Percentiles rank a stretch among this genome's conserved stretches.
phyloP scores from a whole-genome alignment of 257 asterid species.

The Penstemon davidsonii region DNA sequence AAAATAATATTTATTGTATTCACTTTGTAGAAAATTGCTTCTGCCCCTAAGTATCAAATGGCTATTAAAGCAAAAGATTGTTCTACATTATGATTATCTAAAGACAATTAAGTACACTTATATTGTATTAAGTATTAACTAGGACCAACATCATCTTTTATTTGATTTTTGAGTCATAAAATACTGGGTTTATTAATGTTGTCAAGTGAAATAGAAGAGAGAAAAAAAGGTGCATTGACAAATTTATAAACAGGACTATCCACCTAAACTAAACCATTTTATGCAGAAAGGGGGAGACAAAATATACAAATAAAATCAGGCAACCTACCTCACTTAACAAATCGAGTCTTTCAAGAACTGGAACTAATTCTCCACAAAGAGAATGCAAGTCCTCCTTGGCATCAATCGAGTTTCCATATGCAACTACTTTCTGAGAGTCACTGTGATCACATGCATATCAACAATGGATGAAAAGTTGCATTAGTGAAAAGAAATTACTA shows the following conservation, averaged over 20 bases:
- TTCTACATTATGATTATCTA: too few species aligned
- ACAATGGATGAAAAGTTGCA: slow-evolving; percentile 26
- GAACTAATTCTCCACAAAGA: slow-evolving; percentile 62
- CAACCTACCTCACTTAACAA: slow-evolving; percentile 67
- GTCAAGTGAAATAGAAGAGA: neutral
- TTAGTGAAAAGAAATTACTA: slow-evolving; percentile 17
- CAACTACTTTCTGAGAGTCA: slow-evolving; percentile 37
- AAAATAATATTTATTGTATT: neutral
- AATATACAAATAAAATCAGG: neutral
- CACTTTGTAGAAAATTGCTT: neutral
- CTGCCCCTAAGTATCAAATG: neutral
- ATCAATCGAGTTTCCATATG: slow-evolving; percentile 39
- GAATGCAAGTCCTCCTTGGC: slow-evolving; percentile 49
- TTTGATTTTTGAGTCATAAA: neutral
- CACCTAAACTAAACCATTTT: neutral
- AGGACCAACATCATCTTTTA: too few species aligned
- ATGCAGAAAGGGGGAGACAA: neutral
- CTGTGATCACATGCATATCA: slow-evolving; percentile 35
- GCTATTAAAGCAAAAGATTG: neutral
- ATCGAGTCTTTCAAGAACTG: slow-evolving; percentile 80
- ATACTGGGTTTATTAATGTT: neutral
- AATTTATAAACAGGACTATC: slow-evolving; percentile 3
- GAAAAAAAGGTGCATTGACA: slow-evolving; percentile 14
- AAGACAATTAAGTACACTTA: too few species aligned
- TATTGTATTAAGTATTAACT: too few species aligned